Percentiles rank a stretch among this genome's conserved stretches.
Conservation (phyloP, 331 rosid genomes). For the Pyracantha coccinea region DNA sequence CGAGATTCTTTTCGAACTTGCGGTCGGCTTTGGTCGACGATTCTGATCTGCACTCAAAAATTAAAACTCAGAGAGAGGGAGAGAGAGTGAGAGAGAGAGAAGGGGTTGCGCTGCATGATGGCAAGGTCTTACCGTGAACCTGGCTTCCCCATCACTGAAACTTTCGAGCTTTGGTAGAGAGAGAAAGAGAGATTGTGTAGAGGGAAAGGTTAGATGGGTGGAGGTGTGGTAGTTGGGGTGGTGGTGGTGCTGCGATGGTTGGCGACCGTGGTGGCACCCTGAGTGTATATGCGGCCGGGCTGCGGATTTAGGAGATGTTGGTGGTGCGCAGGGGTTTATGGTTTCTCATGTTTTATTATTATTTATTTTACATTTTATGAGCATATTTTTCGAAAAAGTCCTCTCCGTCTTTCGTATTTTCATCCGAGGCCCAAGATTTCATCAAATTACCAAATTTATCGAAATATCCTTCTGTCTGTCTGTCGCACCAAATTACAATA, state of each 20-base stretch:
- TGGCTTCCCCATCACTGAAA: constrained; percentile 14
- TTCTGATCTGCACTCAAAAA: neutral
- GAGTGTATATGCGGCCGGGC: too few species aligned
- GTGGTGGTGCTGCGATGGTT: too few species aligned
- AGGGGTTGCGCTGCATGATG: neutral
- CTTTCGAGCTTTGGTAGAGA: neutral
- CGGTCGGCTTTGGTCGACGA: constrained; percentile 12
- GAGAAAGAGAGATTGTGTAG: neutral
- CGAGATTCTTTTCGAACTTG: constrained; percentile 24
- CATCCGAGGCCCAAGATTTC: neutral
- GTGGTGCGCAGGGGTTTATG: too few species aligned
- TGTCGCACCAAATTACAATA: neutral
- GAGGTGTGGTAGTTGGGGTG: too few species aligned
- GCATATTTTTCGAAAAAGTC: neutral
- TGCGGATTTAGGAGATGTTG: too few species aligned
- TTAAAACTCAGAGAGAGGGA: neutral
- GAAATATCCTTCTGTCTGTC: neutral
- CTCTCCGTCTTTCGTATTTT: neutral
- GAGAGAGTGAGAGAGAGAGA: neutral
- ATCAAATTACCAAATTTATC: neutral
- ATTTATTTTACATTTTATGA: too few species aligned
- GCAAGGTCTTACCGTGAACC: constrained; percentile 3
- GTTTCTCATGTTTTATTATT: too few species aligned
- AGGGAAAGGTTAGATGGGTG: neutral
- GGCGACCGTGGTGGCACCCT: too few species aligned